Conservation (phyloP, 1,139 yeast species). For the Yamadazyma membranifaciens region DNA sequence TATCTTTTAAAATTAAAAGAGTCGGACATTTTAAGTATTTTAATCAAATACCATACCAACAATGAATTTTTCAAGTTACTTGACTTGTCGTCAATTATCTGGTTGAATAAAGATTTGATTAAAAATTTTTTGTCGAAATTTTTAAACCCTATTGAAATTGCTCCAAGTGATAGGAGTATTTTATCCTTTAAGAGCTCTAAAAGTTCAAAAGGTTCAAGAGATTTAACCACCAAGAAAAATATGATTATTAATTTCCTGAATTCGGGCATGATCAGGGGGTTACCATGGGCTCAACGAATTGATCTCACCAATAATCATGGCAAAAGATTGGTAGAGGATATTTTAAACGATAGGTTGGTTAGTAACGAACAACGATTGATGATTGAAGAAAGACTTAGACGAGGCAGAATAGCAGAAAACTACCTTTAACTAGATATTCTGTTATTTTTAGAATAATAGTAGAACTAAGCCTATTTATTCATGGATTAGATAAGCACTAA, state of each 20-base stretch:
- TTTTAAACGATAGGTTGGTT: slow-evolving; percentile 31
- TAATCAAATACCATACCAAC: slow-evolving; percentile 25
- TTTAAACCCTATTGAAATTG: slow-evolving; percentile 5
- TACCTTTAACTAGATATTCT: slow-evolving; percentile 16
- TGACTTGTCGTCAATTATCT: slow-evolving; percentile 47
- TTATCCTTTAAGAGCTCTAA: slow-evolving; percentile 7
- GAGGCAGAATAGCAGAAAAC: slow-evolving; percentile 49
- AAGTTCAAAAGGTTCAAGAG: slow-evolving; percentile 21
- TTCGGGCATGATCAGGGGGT: slow-evolving; percentile 58
- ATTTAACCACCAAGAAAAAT: background rate
- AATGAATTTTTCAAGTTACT: slow-evolving; percentile 24
- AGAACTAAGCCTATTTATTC: too few relatives aligned
- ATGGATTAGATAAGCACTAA: too few relatives aligned
- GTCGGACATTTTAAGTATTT: slow-evolving; percentile 32
- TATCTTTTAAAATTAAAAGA: slow-evolving; percentile 36
- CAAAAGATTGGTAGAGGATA: slow-evolving; percentile 28
- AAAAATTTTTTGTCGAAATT: slow-evolving; percentile 26
- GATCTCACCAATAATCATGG: slow-evolving; percentile 32
- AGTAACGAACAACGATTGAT: slow-evolving; percentile 29
- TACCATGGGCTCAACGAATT: slow-evolving; percentile 52
- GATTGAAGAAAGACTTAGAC: slow-evolving; percentile 34
- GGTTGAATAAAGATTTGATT: slow-evolving; percentile 48
- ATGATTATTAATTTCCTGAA: slow-evolving; percentile 42
- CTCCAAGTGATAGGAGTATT: too few relatives aligned
- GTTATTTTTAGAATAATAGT: too few relatives aligned